phyloP scores from a whole-genome alignment of 768 basidiomycete species.

The Naganishia vaughanmartiniae region DNA sequence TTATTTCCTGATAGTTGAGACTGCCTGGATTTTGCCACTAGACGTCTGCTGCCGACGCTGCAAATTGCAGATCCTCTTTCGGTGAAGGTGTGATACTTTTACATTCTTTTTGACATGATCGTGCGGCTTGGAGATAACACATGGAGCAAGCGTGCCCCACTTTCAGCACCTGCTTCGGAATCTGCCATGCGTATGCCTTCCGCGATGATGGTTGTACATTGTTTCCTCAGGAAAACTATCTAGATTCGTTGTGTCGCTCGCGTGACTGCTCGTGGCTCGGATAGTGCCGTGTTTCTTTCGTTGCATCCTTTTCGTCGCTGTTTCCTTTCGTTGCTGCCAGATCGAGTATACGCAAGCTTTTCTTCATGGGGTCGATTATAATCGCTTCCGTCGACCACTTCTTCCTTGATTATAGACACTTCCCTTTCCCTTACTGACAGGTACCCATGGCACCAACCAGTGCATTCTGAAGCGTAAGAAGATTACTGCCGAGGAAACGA shows the following conservation, averaged over 20 bases:
- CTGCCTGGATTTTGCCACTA: background rate
- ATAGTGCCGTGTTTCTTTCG: background rate
- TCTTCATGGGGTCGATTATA: conserved; percentile 11
- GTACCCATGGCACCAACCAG: background rate
- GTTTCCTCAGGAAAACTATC: background rate
- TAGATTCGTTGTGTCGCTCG: background rate
- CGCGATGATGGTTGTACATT: background rate
- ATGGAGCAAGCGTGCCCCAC: background rate
- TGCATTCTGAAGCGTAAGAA: background rate
- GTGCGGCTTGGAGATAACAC: background rate
- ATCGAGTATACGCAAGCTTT: conserved; percentile 6
- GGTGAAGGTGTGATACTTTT: background rate
- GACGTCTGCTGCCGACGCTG: background rate
- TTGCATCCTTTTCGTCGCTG: background rate
- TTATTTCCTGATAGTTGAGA: conserved; percentile 5
- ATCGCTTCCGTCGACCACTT: conserved; percentile 9
- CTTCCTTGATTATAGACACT: conserved; percentile 19
- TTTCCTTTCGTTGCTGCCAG: background rate
- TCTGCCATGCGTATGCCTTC: background rate
- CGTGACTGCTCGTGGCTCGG: background rate
- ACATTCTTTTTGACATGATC: background rate
- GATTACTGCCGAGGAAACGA: background rate
- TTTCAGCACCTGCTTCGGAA: background rate
- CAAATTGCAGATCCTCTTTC: background rate
- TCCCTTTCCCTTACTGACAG: background rate